Evolutionary conservation across 495 filamentous ascomycete genomes (phyloP), one percentile per base, ranked within the genome.

Genomic region (Neurospora discreta): DNA sequence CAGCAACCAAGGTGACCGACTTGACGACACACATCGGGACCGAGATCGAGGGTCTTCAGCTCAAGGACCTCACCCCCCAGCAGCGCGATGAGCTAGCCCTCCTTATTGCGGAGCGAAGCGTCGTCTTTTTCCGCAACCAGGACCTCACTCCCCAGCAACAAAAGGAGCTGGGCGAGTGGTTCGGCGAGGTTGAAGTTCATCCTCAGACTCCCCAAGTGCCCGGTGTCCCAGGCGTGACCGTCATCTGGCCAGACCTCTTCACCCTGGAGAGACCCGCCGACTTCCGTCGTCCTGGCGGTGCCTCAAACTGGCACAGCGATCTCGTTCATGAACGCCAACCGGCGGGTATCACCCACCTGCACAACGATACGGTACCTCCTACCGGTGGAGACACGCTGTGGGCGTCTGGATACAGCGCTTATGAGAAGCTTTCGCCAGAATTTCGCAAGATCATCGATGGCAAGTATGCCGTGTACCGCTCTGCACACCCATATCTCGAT

Each of bases 121-220:
- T 93, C 13, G 90, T 93, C 40, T 92, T 93, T 79, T 90, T 93
- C 82, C 84, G 91, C 6, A 84, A 92, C 73, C 91, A 93, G 75
- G 89, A 92, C 70, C 81, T 93, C 58, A 83, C 84, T 8, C 90
- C 90, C 1, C 89, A 92, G 74, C 84, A 92, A 75, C 90, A 92
- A 74, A 89, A 89, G 69, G 84, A 82, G 18, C 79, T 93, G 13
- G 90, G 89, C 1, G 86, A 92, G 75, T 86, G 85, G 73, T 92
- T 83, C 75, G 90, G 90, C 0, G 87, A 90, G 71, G 79, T 91
- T 46, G 90, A 93, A 73, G 77, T 92, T 38, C 90, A 92, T 77
- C 90, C 90, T 0, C 89, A 91, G 87, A 87, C 87, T 0, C 84
- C 90, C 2, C 89, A 91, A 72, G 90, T 91, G 0, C 90, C 90